A percentile compares a stretch with the other conserved stretches of the same genome.
phyloP scores from a whole-genome alignment of 1,284 basidiomycete species.

The Cryptococcus floricola region DNA sequence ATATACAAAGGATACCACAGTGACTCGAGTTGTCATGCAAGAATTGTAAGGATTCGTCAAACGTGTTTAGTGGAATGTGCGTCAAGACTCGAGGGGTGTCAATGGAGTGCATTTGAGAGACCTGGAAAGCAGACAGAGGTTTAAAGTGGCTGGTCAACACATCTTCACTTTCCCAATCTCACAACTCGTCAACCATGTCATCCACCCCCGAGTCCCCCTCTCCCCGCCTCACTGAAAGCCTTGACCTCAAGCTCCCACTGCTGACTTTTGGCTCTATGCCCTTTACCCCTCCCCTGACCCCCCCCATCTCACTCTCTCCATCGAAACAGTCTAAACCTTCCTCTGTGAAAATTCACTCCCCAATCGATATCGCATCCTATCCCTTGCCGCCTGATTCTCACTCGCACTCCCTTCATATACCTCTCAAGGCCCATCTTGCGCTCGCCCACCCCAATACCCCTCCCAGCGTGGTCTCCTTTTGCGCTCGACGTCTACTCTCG shows the following conservation, averaged over 20 bases:
- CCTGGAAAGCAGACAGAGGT: no score
- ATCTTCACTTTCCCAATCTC: not conserved
- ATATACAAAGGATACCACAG: not conserved
- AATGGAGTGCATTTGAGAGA: not conserved
- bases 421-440: constrained; percentile 24
- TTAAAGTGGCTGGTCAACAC: not conserved
- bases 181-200: not conserved
- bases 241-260: not conserved
- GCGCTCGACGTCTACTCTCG: constrained; percentile 31
- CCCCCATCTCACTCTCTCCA: constrained; percentile 1
- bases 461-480: constrained; percentile 18
- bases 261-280: not conserved
- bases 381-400: not conserved
- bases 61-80: not conserved
- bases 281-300: constrained; percentile 17
- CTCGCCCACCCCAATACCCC: constrained; percentile 26
- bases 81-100: not conserved
- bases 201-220: not conserved
- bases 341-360: not conserved
- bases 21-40: not conserved
- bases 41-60: constrained; percentile 3
- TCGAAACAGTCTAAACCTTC: not conserved
- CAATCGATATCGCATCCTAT: not conserved
- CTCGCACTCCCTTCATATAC: constrained; percentile 17
- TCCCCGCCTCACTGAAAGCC: not conserved